A percentile compares a stretch with the other conserved stretches of the same genome.
These are phyloP conservation scores for Magnaporthiopsis poae DNA, from an alignment of 2,329 filamentous ascomycete genomes.

Conservation along the genomic window DNA sequence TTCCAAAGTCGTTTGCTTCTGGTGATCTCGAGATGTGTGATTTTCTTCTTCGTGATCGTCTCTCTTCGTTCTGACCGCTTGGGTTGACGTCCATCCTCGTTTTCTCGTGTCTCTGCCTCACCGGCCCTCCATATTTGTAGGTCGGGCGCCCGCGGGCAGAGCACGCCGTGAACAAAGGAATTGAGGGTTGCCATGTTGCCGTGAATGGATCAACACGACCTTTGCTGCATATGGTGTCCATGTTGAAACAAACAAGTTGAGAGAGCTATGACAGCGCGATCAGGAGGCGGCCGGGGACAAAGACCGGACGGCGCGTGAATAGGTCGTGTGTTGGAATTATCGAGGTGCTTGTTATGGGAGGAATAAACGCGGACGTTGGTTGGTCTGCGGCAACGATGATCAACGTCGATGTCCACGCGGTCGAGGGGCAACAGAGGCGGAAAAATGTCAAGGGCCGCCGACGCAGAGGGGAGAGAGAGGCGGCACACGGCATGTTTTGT, in stretches of 20 bases:
- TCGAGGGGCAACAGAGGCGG: neutral
- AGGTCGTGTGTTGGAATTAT: neutral
- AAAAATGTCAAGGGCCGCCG: neutral
- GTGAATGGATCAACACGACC: neutral
- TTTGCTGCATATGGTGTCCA: neutral
- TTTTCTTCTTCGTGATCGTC: neutral
- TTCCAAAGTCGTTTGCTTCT: neutral
- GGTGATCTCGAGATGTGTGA: neutral
- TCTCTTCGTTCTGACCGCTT: neutral
- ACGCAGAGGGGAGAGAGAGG: neutral
- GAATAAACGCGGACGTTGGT: neutral
- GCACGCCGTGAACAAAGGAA: neutral
- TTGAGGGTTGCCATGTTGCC: neutral
- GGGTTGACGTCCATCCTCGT: neutral
- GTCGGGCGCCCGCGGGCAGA: too few species aligned
- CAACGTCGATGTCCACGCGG: too few species aligned
- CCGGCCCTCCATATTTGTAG: neutral
- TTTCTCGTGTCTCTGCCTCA: neutral
- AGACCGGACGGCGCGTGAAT: too few species aligned
- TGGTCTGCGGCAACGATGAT: neutral
- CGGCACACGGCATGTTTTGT: neutral
- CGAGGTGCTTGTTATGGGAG: neutral
- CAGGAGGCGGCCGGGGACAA: too few species aligned
- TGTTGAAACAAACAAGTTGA: neutral
- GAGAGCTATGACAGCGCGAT: too few species aligned